Evolutionary conservation across 2,329 filamentous ascomycete genomes (phyloP).

Genomic region (Xylaria sp.): DNA sequence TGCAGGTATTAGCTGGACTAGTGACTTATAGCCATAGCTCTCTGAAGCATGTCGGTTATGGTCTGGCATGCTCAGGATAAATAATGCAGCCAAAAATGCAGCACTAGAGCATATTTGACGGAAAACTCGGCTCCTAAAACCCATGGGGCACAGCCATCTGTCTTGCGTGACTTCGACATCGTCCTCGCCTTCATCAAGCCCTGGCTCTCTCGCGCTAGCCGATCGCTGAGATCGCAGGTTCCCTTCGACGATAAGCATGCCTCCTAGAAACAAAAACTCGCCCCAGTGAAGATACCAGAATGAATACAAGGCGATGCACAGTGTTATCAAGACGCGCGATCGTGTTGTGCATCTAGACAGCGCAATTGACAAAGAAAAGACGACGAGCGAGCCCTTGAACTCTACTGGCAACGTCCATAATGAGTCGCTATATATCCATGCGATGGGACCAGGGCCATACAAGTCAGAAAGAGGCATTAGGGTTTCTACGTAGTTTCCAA

Average conservation of each 20-base stretch:
- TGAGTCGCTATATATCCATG: slow-evolving; percentile 48
- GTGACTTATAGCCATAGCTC: slow-evolving; percentile 39
- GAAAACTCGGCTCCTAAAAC: neutral
- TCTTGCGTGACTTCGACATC: neutral
- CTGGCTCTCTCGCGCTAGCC: neutral
- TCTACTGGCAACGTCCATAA: slow-evolving; percentile 54
- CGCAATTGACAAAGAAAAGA: slow-evolving; percentile 50
- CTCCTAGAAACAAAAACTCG: slow-evolving; percentile 47
- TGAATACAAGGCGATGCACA: slow-evolving; percentile 41
- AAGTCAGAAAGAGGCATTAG: slow-evolving; percentile 36
- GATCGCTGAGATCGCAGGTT: slow-evolving; percentile 12
- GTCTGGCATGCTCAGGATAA: slow-evolving; percentile 43
- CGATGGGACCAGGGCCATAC: slow-evolving; percentile 24
- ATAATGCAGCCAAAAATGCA: slow-evolving; percentile 34
- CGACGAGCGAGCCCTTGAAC: slow-evolving; percentile 50
- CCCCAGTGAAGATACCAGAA: slow-evolving; percentile 45
- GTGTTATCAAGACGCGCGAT: slow-evolving; percentile 38
- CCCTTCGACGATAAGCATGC: slow-evolving; percentile 49
- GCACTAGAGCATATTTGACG: neutral
- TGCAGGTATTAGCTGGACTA: slow-evolving; percentile 39
- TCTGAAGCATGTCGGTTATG: slow-evolving; percentile 35
- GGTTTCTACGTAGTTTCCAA: slow-evolving; percentile 34
- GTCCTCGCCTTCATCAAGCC: neutral
- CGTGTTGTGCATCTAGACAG: slow-evolving; percentile 42
- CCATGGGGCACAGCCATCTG: neutral